Conservation (phyloP, 1,284 basidiomycete genomes). For the Sanguinoderma infundibulare region DNA sequence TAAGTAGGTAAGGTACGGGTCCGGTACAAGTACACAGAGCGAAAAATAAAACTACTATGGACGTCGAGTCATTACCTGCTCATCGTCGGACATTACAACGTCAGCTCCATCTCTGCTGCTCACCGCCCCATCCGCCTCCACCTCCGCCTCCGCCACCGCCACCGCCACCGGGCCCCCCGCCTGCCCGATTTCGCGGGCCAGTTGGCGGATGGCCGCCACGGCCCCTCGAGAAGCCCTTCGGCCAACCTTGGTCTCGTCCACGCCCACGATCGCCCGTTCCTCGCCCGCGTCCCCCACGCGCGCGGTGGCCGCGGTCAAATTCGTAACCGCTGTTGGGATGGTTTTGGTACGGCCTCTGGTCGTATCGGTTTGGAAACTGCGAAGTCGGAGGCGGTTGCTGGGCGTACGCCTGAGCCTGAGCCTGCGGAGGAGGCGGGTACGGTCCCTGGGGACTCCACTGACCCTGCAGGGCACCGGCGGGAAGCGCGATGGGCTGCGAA, state of each 20-base stretch:
- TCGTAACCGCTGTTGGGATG: not conserved
- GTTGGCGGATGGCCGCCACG: slow-evolving; percentile 24
- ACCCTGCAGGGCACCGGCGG: slow-evolving; percentile 18
- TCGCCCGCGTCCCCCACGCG: slow-evolving; percentile 36
- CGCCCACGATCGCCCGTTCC: slow-evolving; percentile 36
- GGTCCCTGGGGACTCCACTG: slow-evolving; percentile 16
- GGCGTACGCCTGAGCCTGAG: slow-evolving; percentile 7
- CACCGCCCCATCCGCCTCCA: slow-evolving; percentile 26
- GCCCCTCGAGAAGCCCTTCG: slow-evolving; percentile 33
- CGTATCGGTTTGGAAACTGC: not conserved
- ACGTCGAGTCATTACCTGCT: not conserved
- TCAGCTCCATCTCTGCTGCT: slow-evolving; percentile 22
- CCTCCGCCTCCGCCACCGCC: no score
- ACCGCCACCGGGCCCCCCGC: no score
- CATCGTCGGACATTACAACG: not conserved
- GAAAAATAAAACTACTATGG: not conserved
- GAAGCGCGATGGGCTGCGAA: slow-evolving; percentile 20
- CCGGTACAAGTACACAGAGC: slow-evolving; percentile 3
- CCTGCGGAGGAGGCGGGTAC: slow-evolving; percentile 15
- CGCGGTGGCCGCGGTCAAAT: slow-evolving; percentile 24
- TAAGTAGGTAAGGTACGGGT: not conserved
- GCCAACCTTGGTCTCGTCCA: slow-evolving; percentile 63
- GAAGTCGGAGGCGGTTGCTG: slow-evolving; percentile 2
- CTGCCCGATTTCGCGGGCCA: slow-evolving; percentile 22
- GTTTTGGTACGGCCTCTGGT: not conserved